phyloP scores from a whole-genome alignment of 169 alveolate species.

The Perkinsus marinus region DNA sequence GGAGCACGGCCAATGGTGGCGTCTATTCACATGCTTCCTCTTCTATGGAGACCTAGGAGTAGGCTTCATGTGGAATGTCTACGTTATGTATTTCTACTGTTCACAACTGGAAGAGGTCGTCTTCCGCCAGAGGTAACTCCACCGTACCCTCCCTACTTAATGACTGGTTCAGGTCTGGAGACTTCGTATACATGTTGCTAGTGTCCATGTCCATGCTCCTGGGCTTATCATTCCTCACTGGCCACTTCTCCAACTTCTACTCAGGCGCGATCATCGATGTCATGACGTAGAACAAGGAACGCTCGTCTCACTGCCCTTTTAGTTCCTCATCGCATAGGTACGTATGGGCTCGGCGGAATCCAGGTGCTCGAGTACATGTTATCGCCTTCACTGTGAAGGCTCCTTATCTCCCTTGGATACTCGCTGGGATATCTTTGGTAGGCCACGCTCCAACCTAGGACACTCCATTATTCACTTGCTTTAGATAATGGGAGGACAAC shows the following conservation, averaged over 20 bases:
- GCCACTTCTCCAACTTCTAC: slow-evolving; percentile 57
- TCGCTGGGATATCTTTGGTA: neutral
- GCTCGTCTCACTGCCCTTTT: neutral
- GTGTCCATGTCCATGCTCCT: slow-evolving; percentile 26
- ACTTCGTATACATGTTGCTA: slow-evolving; percentile 33
- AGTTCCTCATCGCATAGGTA: slow-evolving; percentile 13
- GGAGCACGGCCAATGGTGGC: slow-evolving; percentile 54
- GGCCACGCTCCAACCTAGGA: neutral
- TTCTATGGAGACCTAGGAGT: slow-evolving; percentile 75
- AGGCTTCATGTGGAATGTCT: slow-evolving; percentile 75
- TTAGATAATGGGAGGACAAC: slow-evolving; percentile 58
- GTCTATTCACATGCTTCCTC: slow-evolving; percentile 69
- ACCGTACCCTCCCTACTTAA: neutral
- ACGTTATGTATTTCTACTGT: slow-evolving; percentile 59
- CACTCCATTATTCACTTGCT: slow-evolving; percentile 21
- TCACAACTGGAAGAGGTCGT: slow-evolving; percentile 32
- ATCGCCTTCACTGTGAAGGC: slow-evolving; percentile 70
- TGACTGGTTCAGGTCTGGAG: slow-evolving; percentile 14
- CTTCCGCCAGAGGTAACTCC: slow-evolving; percentile 13
- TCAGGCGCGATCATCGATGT: slow-evolving; percentile 77
- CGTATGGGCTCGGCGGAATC: slow-evolving; percentile 78
- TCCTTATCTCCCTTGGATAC: slow-evolving; percentile 71
- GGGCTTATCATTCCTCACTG: slow-evolving; percentile 37
- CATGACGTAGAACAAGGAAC: slow-evolving; percentile 45
- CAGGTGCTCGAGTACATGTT: slow-evolving; percentile 60